A percentile compares a stretch with the other conserved stretches of the same genome.
These are phyloP conservation scores for Vitis vinifera DNA, from an alignment of 164 flowering plant species.

Conservation along the genomic window DNA sequence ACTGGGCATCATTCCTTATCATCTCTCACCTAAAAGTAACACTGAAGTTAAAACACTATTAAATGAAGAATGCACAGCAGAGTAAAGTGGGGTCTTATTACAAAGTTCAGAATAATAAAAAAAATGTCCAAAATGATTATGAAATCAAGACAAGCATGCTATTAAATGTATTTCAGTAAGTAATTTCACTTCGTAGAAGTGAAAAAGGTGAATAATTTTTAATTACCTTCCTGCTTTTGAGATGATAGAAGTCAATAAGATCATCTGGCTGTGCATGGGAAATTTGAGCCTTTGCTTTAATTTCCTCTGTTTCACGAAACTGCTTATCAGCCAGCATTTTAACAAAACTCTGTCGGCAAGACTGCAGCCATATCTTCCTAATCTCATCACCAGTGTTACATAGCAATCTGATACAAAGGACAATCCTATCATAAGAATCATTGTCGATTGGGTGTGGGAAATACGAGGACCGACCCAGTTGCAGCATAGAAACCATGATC, in stretches of 20 bases:
- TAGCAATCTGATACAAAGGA: slow-evolving; percentile 77
- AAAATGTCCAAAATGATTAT: too few species aligned
- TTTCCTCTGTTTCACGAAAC: slow-evolving; percentile 80
- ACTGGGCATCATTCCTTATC: too few species aligned
- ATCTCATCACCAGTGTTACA: slow-evolving; percentile 75
- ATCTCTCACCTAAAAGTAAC: too few species aligned
- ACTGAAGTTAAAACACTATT: too few species aligned
- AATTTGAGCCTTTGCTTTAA: slow-evolving; percentile 83
- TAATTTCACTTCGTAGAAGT: too few species aligned
- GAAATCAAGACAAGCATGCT: too few species aligned
- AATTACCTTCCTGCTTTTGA: slow-evolving; percentile 91
- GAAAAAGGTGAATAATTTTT: neutral
- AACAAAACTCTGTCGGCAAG: slow-evolving; percentile 89
- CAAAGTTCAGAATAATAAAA: too few species aligned
- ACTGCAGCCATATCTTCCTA: slow-evolving; percentile 82
- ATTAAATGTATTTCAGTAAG: too few species aligned
- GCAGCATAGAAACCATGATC: slow-evolving; percentile 86
- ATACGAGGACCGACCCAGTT: slow-evolving; percentile 76
- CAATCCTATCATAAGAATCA: slow-evolving; percentile 82
- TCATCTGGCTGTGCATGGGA: slow-evolving; percentile 95
- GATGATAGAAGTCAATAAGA: slow-evolving; percentile 90
- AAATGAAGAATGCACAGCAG: too few species aligned
- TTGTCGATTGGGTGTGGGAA: slow-evolving; percentile 90
- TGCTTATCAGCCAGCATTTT: slow-evolving; percentile 95
- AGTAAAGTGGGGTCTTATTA: too few species aligned